phyloP scores from a whole-genome alignment of 345 rosid genomes.

The Iberis pinnata region DNA sequence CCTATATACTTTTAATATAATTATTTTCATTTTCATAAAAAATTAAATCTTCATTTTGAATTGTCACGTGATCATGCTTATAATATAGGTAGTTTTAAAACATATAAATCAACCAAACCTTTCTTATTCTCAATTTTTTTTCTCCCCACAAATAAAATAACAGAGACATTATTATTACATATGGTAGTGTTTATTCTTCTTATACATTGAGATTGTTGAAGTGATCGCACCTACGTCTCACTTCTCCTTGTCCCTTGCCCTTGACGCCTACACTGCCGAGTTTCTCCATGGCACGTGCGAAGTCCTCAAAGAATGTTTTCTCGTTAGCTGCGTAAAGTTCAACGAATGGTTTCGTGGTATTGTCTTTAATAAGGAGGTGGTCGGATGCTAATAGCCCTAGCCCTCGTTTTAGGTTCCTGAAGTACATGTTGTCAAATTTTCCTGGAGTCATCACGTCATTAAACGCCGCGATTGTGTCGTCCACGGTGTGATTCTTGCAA shows the following conservation, averaged over 20 bases:
- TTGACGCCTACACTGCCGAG: slow-evolving; percentile 36
- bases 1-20: no score
- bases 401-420: slow-evolving; percentile 37
- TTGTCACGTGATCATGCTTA: slow-evolving; percentile 6
- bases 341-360: slow-evolving; percentile 35
- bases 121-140: slow-evolving; percentile 5
- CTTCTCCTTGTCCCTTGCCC: slow-evolving; percentile 39
- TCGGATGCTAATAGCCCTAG: slow-evolving; percentile 38
- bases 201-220: slow-evolving; percentile 32
- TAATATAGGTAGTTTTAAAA: background rate
- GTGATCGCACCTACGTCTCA: slow-evolving; percentile 48
- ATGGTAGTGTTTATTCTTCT: background rate
- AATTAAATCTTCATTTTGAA: no score
- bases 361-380: slow-evolving; percentile 25
- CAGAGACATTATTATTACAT: no score
- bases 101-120: slow-evolving; percentile 8
- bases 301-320: slow-evolving; percentile 38
- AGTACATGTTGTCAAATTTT: slow-evolving; percentile 49
- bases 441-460: slow-evolving; percentile 49
- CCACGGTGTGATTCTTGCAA: slow-evolving; percentile 32
- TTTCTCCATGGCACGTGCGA: slow-evolving; percentile 45
- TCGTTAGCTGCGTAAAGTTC: slow-evolving; percentile 37
- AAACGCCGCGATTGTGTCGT: slow-evolving; percentile 42
- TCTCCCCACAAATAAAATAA: slow-evolving; percentile 14
- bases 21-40: no score